Percentiles rank a stretch among this genome's conserved stretches.
These are phyloP conservation scores for Knufia petricola DNA, from an alignment of 2,329 filamentous ascomycete species.

Conservation along the genomic window DNA sequence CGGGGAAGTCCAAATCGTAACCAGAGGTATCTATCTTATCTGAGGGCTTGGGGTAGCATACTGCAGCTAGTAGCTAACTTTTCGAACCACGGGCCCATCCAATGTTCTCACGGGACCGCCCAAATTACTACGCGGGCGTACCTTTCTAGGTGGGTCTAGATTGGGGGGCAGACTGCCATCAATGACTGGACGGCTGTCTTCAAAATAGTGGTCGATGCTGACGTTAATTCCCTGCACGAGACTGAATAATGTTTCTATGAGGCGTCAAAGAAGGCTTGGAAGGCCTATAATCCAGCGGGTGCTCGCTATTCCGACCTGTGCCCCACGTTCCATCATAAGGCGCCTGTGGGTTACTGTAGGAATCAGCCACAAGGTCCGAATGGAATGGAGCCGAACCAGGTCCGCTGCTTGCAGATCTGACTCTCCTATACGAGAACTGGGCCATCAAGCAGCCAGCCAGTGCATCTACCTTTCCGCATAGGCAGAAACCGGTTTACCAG, in stretches of 20 bases:
- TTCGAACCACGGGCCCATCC: neutral
- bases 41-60: neutral
- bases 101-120: neutral
- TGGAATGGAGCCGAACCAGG: neutral
- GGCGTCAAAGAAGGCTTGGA: neutral
- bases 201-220: neutral
- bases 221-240: neutral
- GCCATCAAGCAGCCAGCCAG: neutral
- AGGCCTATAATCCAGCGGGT: neutral
- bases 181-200: neutral
- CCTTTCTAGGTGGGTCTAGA: neutral
- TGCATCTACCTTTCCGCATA: neutral
- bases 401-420: neutral
- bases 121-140: neutral
- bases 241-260: neutral
- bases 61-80: neutral
- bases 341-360: neutral
- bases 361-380: neutral
- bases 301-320: neutral
- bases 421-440: no score
- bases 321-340: constrained; percentile 1
- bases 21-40: neutral
- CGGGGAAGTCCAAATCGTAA: constrained; percentile 1
- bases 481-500: neutral
- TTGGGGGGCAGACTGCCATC: neutral